Conservation (phyloP, 2,329 filamentous ascomycete species). For the Xylaria sp. region DNA sequence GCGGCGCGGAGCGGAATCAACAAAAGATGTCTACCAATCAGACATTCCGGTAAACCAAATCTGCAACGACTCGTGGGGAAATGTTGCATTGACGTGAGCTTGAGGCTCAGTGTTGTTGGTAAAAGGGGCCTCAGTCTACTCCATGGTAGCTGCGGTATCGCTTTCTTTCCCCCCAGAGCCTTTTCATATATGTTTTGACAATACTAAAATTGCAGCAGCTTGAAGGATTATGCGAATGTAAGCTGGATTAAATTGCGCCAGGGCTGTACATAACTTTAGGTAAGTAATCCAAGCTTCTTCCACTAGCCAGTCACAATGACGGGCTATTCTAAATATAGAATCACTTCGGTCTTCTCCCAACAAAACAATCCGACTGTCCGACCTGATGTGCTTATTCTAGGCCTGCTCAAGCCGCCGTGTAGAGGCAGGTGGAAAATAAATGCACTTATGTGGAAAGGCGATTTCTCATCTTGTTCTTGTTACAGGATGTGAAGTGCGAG, state of each 20-base stretch:
- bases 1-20: conserved; percentile 9
- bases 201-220: neutral
- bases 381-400: neutral
- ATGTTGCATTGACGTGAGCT: conserved; percentile 26
- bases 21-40: neutral
- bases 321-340: conserved; percentile 26
- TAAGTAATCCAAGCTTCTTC: neutral
- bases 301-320: neutral
- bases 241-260: neutral
- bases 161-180: no score
- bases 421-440: no score
- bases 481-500: neutral
- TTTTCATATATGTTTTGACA: neutral
- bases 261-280: neutral
- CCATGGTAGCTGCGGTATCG: neutral
- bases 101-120: conserved; percentile 5
- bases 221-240: neutral
- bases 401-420: neutral
- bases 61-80: conserved; percentile 1
- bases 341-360: neutral
- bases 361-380: neutral
- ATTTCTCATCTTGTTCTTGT: neutral
- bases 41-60: conserved; percentile 5
- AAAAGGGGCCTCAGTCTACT: neutral
- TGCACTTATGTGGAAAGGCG: neutral